Evolutionary conservation across 1,139 yeast species (phyloP).

Genomic region (Barnettozyma hawaiiensis): DNA sequence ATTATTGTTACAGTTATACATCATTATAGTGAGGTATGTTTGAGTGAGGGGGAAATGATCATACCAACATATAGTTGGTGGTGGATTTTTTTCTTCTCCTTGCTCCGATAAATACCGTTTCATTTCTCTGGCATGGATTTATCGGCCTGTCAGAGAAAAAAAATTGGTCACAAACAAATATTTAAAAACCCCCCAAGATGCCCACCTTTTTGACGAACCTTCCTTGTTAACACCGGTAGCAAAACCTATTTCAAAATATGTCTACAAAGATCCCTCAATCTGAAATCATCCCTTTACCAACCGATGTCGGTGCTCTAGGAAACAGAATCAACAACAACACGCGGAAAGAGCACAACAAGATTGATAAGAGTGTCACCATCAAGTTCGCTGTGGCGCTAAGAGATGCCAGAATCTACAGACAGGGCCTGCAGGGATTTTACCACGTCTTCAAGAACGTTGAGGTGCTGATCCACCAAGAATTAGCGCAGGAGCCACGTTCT

Average conservation of each 20-base stretch:
- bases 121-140: background rate
- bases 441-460: slow-evolving; percentile 72
- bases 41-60: too few relatives aligned
- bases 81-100: background rate
- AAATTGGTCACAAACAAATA: background rate
- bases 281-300: slow-evolving; percentile 65
- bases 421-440: slow-evolving; percentile 73
- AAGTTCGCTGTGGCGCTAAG: slow-evolving; percentile 71
- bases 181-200: background rate
- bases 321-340: slow-evolving; percentile 74
- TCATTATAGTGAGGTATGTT: too few relatives aligned
- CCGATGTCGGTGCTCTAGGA: slow-evolving; percentile 75
- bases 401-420: slow-evolving; percentile 72
- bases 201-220: background rate
- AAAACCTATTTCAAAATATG: background rate
- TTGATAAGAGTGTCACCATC: slow-evolving; percentile 63
- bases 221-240: background rate
- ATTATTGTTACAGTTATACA: too few relatives aligned
- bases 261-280: slow-evolving; percentile 39
- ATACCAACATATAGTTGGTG: too few relatives aligned
- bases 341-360: slow-evolving; percentile 56
- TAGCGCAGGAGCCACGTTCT: slow-evolving; percentile 34
- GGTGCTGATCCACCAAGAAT: slow-evolving; percentile 43
- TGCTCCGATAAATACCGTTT: slow-evolving; percentile 1
- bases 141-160: background rate